These are phyloP conservation scores for Ambrosia trifida DNA, from an alignment of 129 eudicot species.

Conservation along the genomic window DNA sequence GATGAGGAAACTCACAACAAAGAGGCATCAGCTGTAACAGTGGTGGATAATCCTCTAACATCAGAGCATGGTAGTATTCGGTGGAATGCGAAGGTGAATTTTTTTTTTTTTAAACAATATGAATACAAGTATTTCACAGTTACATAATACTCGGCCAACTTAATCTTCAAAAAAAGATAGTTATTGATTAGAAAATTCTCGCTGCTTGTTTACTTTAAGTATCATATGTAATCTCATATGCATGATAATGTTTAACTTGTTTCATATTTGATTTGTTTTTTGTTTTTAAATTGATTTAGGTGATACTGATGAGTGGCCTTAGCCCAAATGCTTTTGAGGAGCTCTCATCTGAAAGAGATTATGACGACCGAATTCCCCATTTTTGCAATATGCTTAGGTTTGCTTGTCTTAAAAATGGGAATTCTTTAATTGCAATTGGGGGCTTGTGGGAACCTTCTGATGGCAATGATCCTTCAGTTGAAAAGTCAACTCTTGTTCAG, in stretches of 20 bases:
- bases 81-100: slow-evolving; percentile 89
- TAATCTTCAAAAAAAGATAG: background rate
- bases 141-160: background rate
- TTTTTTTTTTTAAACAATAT: background rate
- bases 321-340: slow-evolving; percentile 88
- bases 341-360: slow-evolving; percentile 79
- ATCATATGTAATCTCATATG: background rate
- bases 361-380: slow-evolving; percentile 89
- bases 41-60: slow-evolving; percentile 29
- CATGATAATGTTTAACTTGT: background rate
- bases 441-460: slow-evolving; percentile 88
- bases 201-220: background rate
- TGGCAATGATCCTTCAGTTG: slow-evolving; percentile 84
- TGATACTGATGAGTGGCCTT: slow-evolving; percentile 94
- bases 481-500: slow-evolving; percentile 68
- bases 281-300: slow-evolving; percentile 35
- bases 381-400: slow-evolving; percentile 87
- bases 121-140: background rate
- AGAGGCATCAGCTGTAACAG: slow-evolving; percentile 30
- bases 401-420: slow-evolving; percentile 69
- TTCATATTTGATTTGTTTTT: slow-evolving; percentile 6
- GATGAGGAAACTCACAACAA: slow-evolving; percentile 45
- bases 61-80: slow-evolving; percentile 39
- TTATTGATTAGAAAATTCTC: background rate
- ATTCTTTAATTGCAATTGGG: slow-evolving; percentile 75